These are phyloP conservation scores for Cyanodermella asteris DNA, from an alignment of 2,329 filamentous ascomycete species.

Conservation along the genomic window DNA sequence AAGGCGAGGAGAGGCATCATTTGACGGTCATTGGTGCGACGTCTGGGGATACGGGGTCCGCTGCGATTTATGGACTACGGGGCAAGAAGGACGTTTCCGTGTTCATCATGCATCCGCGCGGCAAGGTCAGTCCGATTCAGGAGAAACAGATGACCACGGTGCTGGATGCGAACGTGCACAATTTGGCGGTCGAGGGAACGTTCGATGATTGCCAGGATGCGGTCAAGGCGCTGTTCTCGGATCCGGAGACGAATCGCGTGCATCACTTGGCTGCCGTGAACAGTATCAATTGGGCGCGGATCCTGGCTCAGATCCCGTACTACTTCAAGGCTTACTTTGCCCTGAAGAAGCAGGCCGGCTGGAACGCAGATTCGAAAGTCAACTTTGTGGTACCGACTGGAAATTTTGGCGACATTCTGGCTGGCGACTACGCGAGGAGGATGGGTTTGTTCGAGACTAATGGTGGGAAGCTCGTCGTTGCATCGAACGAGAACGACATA, in stretches of 20 bases:
- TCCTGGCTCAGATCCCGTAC: slow-evolving; percentile 90
- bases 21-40: slow-evolving; percentile 74
- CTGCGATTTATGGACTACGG: slow-evolving; percentile 75
- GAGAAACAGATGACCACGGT: slow-evolving; percentile 96
- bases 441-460: slow-evolving; percentile 66
- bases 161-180: slow-evolving; percentile 44
- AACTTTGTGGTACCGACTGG: slow-evolving; percentile 63
- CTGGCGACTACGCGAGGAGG: slow-evolving; percentile 37
- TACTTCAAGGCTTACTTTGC: slow-evolving; percentile 92
- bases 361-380: slow-evolving; percentile 26
- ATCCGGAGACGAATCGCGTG: slow-evolving; percentile 59
- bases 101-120: slow-evolving; percentile 84
- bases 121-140: slow-evolving; percentile 64
- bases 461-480: slow-evolving; percentile 66
- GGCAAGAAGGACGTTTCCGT: slow-evolving; percentile 95
- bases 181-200: neutral
- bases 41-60: slow-evolving; percentile 39
- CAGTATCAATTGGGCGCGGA: slow-evolving; percentile 81
- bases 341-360: slow-evolving; percentile 40
- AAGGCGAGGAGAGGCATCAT: slow-evolving; percentile 43
- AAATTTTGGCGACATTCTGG: slow-evolving; percentile 90
- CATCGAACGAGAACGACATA: slow-evolving; percentile 96
- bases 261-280: slow-evolving; percentile 84
- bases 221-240: slow-evolving; percentile 78
- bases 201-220: slow-evolving; percentile 33